A percentile compares a stretch with the other conserved stretches of the same genome.
Conservation (phyloP, 2,329 filamentous ascomycete species). For the Cladosporium sp. region DNA sequence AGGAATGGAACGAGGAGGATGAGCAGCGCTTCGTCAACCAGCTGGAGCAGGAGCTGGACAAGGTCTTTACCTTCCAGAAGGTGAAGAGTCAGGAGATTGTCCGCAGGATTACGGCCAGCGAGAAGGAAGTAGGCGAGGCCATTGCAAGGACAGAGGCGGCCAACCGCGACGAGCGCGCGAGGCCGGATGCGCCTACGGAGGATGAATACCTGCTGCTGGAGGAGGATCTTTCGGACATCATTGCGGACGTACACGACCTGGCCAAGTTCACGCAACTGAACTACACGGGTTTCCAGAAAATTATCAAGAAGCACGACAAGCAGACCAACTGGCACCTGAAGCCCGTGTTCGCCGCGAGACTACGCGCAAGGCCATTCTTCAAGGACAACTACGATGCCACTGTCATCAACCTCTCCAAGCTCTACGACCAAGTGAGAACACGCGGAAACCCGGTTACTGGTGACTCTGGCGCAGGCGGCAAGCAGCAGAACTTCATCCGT, state of each 20-base stretch:
- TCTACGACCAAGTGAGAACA: conserved; percentile 93
- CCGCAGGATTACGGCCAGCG: conserved; percentile 80
- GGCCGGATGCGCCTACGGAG: conserved; percentile 62
- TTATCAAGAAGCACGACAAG: conserved; percentile 99
- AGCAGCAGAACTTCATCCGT: conserved; percentile 91
- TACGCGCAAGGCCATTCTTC: conserved; percentile 97
- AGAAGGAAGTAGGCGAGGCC: conserved; percentile 87
- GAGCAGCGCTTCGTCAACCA: conserved; percentile 83
- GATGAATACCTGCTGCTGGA: conserved; percentile 94
- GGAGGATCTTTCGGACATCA: conserved; percentile 94
- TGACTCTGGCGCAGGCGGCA: conserved; percentile 85
- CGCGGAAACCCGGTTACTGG: conserved; percentile 90
- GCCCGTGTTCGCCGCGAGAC: conserved; percentile 89
- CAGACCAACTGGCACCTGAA: conserved; percentile 88
- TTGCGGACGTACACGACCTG: conserved; percentile 95
- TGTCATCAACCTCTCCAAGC: conserved; percentile 88
- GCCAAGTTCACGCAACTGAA: conserved; percentile 98
- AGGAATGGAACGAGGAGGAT: conserved; percentile 85
- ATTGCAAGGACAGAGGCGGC: conserved; percentile 63
- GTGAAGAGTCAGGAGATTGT: conserved; percentile 96
- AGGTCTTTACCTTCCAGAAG: conserved; percentile 96
- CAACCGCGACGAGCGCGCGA: conserved; percentile 35
- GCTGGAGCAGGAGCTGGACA: conserved; percentile 90
- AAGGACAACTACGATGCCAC: conserved; percentile 98
- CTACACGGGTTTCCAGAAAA: conserved; percentile 99